Percentiles rank a stretch among this genome's conserved stretches.
phyloP scores from a whole-genome alignment of 495 filamentous ascomycete species.

The Baudoinia panamericana region DNA sequence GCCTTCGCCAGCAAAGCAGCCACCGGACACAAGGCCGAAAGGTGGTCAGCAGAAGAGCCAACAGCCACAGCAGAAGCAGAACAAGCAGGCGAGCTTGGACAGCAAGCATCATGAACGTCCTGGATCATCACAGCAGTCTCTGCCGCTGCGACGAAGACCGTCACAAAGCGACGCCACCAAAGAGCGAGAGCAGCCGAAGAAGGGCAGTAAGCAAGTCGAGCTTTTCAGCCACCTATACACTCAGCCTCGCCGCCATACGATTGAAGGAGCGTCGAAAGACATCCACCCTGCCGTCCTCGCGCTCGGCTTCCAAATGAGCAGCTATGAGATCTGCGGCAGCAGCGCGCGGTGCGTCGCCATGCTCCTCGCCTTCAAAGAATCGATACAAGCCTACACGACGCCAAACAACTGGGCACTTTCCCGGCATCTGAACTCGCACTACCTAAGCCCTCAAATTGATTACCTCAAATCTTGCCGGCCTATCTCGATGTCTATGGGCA shows the following conservation, averaged over 20 bases:
- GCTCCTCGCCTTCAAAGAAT: conserved; percentile 78
- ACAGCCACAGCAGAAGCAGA: conserved; percentile 22
- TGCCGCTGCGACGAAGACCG: conserved; percentile 16
- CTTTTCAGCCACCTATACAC: conserved; percentile 81
- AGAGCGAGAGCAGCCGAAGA: conserved; percentile 37
- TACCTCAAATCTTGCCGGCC: conserved; percentile 85
- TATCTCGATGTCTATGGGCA: conserved; percentile 86
- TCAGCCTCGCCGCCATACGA: conserved; percentile 51
- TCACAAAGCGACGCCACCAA: conserved; percentile 8
- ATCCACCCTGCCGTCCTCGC: conserved; percentile 80
- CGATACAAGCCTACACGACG: conserved; percentile 83
- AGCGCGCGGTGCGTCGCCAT: conserved; percentile 80
- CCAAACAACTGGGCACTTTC: conserved; percentile 69
- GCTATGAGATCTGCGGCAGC: conserved; percentile 79
- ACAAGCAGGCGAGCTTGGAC: conserved; percentile 9
- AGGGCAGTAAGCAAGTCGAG: conserved; percentile 57
- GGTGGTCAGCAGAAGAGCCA: conserved; percentile 15
- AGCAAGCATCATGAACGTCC: conserved; percentile 21
- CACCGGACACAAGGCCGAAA: conserved; percentile 16
- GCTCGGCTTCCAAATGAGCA: conserved; percentile 79
- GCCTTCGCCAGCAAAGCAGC: conserved; percentile 14
- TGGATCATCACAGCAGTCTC: conserved; percentile 10
- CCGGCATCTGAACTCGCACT: conserved; percentile 82
- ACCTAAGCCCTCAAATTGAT: conserved; percentile 84
- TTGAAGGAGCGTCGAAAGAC: conserved; percentile 69